A percentile compares a stretch with the other conserved stretches of the same genome.
phyloP scores from a whole-genome alignment of 2,329 filamentous ascomycete genomes.

The Fusarium xyrophilum region DNA sequence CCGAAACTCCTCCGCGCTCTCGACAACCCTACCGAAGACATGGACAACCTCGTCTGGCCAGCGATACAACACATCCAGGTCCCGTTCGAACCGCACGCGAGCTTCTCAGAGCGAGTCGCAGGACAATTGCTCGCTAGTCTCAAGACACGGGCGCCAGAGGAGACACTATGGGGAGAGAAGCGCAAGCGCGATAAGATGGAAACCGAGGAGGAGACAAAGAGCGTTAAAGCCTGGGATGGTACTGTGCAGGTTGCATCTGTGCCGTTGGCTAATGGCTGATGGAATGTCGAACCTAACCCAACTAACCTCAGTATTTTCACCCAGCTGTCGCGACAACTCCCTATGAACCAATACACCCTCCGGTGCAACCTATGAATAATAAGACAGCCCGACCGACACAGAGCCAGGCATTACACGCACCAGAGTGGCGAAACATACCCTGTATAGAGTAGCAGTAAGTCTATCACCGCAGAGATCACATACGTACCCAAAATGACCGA shows the following conservation, averaged over 20 bases:
- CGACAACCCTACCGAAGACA: neutral
- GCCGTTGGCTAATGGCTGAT: neutral
- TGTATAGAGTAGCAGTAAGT: neutral
- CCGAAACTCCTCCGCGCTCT: accelerated
- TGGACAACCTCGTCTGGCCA: neutral
- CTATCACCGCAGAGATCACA: accelerated
- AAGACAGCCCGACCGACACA: accelerated
- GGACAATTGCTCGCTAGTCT: neutral
- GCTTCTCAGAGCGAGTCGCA: neutral
- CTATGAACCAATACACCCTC: neutral
- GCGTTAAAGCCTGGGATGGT: neutral
- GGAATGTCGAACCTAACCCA: accelerated
- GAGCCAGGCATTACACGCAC: too few species aligned
- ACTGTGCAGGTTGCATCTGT: too few species aligned
- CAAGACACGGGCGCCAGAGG: neutral
- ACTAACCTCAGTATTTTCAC: accelerated
- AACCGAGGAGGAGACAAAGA: neutral
- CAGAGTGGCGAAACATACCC: neutral
- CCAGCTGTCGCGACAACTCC: neutral
- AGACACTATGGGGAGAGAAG: neutral
- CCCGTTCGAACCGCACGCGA: neutral
- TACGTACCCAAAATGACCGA: neutral
- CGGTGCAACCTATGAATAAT: neutral
- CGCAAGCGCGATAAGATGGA: neutral
- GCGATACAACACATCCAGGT: neutral